Evolutionary conservation across 371 early-diverging fungal species (phyloP), one percentile per base, ranked within the genome.

Genomic region (Fennellomyces sp.): DNA sequence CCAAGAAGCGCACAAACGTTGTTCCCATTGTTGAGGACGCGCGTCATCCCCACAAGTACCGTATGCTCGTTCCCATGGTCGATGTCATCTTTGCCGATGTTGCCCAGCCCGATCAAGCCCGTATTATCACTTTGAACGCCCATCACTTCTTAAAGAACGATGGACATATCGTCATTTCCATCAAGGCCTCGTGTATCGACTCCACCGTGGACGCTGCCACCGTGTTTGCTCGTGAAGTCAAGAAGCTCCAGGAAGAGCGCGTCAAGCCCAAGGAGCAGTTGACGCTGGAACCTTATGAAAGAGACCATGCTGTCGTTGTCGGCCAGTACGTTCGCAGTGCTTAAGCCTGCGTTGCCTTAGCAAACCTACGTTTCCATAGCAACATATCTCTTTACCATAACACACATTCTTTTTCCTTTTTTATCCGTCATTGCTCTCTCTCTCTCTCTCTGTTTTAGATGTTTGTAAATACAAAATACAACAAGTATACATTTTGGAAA

Each of bases 181-280:
- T 99, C 87, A 99, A 99, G 91, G 99, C 99, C 54, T 99, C 98
- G 87, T 99, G 99, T 88, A 99, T 99, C 68, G 99, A 99, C 84
- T 99, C 99, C 38, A 97, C 99, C 11, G 95, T 97, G 5, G 97
- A 94, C 69, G 98, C 99, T 26, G 91, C 95, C 52, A 95, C 91
- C 38, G 80, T 99, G 57, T 99, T 99, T 85, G 99, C 99, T n/a
- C 88, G 92, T 58, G 99, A 99, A 85, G 97, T 99, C 57, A 94
- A 98, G 85, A 98, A 97, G 85, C 86, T 99, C 55, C 96, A 95
- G 75, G 95, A 95, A 78, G 96, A 98, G 70, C 91, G 92, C 75
- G 95, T 99, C 73, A 99, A 98, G 88, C 99, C 99, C 56, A 94
- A 93, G 76, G 99, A 99, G 84, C 99, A 99, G 85, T 81, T 99